These are phyloP conservation scores for Solanum arcanum DNA, from an alignment of 257 asterid genomes.

Conservation along the genomic window DNA sequence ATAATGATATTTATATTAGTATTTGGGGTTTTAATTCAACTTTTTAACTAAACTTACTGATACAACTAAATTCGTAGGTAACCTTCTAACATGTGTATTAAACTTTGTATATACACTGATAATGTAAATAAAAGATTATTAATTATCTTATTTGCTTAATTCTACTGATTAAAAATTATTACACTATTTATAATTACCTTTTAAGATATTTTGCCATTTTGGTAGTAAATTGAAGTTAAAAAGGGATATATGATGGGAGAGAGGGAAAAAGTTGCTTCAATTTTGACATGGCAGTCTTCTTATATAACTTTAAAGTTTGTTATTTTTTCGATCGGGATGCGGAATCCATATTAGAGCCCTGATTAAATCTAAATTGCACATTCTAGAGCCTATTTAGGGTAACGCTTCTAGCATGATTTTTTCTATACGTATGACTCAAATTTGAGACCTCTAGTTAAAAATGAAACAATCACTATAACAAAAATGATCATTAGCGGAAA, in stretches of 20 bases:
- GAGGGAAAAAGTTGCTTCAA: conserved; percentile 27
- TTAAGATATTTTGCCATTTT: not conserved
- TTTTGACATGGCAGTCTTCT: conserved; percentile 48
- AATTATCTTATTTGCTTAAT: not conserved
- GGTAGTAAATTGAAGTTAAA: not conserved
- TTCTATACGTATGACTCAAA: too few relatives aligned
- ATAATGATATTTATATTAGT: not conserved
- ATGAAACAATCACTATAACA: too few relatives aligned
- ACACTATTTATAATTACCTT: not conserved
- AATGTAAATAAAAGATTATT: not conserved
- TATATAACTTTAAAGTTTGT: conserved; percentile 19
- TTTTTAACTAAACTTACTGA: not conserved
- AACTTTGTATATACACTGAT: not conserved
- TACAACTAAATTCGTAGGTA: not conserved
- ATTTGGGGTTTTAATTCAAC: not conserved
- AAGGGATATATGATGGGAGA: not conserved
- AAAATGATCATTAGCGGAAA: too few relatives aligned
- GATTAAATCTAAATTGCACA: too few relatives aligned
- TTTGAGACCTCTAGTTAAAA: too few relatives aligned
- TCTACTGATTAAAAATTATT: not conserved
- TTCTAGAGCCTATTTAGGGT: too few relatives aligned
- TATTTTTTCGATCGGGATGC: too few relatives aligned
- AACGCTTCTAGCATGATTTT: too few relatives aligned
- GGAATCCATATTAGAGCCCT: too few relatives aligned
- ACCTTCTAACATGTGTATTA: not conserved